Evolutionary conservation across 495 filamentous ascomycete genomes (phyloP).

Genomic region (Xylaria scruposa): DNA sequence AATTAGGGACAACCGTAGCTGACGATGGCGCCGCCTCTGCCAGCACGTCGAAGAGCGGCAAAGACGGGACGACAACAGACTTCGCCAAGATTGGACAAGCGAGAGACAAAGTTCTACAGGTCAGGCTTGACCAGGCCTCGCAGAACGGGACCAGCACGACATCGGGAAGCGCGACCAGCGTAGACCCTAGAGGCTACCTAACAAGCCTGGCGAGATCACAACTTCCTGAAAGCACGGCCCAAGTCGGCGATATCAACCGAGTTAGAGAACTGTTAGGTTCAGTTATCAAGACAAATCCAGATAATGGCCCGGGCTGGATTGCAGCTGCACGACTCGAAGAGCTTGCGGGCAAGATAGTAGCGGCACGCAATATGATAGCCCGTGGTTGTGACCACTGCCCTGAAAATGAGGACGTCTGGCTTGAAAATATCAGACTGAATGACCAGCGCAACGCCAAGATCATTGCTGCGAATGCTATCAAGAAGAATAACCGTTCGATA

Average conservation of each 20-base stretch:
- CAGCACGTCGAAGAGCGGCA: slow-evolving; percentile 44
- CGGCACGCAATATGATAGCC: slow-evolving; percentile 82
- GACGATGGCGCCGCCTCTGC: slow-evolving; percentile 71
- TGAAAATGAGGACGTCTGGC: slow-evolving; percentile 93
- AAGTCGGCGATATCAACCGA: slow-evolving; percentile 93
- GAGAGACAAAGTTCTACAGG: slow-evolving; percentile 90
- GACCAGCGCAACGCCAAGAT: slow-evolving; percentile 92
- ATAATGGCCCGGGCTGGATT: slow-evolving; percentile 96
- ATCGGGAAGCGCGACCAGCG: slow-evolving; percentile 83
- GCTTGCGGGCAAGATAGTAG: slow-evolving; percentile 85
- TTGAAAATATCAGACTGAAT: slow-evolving; percentile 92
- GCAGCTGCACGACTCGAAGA: slow-evolving; percentile 93
- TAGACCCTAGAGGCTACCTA: slow-evolving; percentile 95
- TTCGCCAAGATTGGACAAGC: slow-evolving; percentile 98
- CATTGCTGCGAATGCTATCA: slow-evolving; percentile 93
- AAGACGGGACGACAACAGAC: slow-evolving; percentile 91
- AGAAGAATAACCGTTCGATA: slow-evolving; percentile 87
- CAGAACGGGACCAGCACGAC: slow-evolving; percentile 71
- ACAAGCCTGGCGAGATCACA: slow-evolving; percentile 85
- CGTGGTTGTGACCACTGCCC: slow-evolving; percentile 89
- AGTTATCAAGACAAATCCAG: slow-evolving; percentile 93
- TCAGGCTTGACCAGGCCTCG: slow-evolving; percentile 88
- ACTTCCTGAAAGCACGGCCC: slow-evolving; percentile 75
- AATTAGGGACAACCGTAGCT: slow-evolving; percentile 83
- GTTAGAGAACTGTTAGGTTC: slow-evolving; percentile 93